Conservation (phyloP, 2,329 filamentous ascomycete genomes). For the Hypoxylon sp. region DNA sequence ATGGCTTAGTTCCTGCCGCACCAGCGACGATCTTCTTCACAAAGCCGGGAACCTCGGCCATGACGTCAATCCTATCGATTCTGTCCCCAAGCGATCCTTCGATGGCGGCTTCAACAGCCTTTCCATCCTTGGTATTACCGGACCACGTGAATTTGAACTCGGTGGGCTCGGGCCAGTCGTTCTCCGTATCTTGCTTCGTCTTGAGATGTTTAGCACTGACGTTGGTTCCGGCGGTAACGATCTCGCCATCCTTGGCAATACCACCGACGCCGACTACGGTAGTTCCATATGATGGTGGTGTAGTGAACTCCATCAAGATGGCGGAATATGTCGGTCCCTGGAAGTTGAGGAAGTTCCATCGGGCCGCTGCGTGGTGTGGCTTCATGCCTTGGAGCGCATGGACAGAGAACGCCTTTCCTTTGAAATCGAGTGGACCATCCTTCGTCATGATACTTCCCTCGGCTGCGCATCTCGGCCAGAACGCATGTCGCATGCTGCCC, state of each 20-base stretch:
- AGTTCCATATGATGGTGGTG: conserved; percentile 88
- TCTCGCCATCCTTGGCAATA: conserved; percentile 81
- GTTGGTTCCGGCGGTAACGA: conserved; percentile 74
- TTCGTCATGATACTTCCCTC: conserved; percentile 87
- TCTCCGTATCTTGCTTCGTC: conserved; percentile 75
- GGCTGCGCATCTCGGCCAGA: conserved; percentile 88
- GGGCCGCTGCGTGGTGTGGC: conserved; percentile 91
- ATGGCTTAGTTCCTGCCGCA: conserved; percentile 91
- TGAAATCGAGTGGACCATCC: conserved; percentile 82
- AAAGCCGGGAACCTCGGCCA: conserved; percentile 95
- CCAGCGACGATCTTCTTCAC: conserved; percentile 92
- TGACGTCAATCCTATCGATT: conserved; percentile 88
- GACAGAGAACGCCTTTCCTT: conserved; percentile 79
- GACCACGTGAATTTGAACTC: conserved; percentile 79
- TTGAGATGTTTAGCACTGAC: conserved; percentile 75
- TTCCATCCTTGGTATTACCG: conserved; percentile 79
- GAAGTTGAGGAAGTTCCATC: conserved; percentile 94
- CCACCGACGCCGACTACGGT: conserved; percentile 85
- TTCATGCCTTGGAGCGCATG: conserved; percentile 98
- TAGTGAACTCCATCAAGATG: conserved; percentile 94
- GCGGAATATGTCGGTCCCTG: conserved; percentile 88
- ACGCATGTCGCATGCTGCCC: conserved; percentile 90
- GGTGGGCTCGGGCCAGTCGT: conserved; percentile 88
- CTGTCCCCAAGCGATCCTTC: conserved; percentile 74
- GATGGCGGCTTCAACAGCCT: conserved; percentile 73